These are phyloP conservation scores for Pythium graminicola DNA, from an alignment of 352 stramenopile species.

Conservation along the genomic window DNA sequence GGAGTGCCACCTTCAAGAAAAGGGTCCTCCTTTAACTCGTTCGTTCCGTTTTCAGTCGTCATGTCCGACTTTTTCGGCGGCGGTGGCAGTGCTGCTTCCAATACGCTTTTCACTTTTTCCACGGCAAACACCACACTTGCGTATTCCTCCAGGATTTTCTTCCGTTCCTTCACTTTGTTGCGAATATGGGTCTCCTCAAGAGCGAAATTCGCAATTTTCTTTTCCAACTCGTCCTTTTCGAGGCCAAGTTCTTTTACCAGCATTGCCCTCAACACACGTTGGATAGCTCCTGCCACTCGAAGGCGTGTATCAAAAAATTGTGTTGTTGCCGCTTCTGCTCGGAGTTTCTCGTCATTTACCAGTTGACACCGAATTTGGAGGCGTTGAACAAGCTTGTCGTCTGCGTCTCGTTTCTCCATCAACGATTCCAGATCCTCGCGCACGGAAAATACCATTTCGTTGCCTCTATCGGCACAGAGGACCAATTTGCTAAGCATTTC, in stretches of 20 bases:
- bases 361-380: constrained; percentile 22
- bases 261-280: constrained; percentile 43
- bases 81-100: constrained; percentile 25
- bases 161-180: constrained; percentile 21
- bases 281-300: constrained; percentile 42
- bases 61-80: neutral
- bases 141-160: constrained; percentile 29
- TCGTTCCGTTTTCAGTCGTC: neutral
- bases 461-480: constrained; percentile 35
- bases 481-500: constrained; percentile 39
- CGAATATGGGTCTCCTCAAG: constrained; percentile 4
- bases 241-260: constrained; percentile 36
- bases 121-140: constrained; percentile 32
- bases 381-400: constrained; percentile 27
- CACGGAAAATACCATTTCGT: constrained; percentile 48
- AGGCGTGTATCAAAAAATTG: constrained; percentile 57
- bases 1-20: constrained; percentile 7
- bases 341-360: constrained; percentile 32
- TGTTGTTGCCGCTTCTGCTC: constrained; percentile 29
- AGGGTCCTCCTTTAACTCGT: neutral
- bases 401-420: constrained; percentile 30
- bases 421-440: constrained; percentile 53
- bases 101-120: constrained; percentile 25
- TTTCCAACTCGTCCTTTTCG: constrained; percentile 34
- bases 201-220: constrained; percentile 3